A percentile compares a stretch with the other conserved stretches of the same genome.
Conservation (phyloP, 805 yeast genomes). For the Myxozyma neotropica region DNA sequence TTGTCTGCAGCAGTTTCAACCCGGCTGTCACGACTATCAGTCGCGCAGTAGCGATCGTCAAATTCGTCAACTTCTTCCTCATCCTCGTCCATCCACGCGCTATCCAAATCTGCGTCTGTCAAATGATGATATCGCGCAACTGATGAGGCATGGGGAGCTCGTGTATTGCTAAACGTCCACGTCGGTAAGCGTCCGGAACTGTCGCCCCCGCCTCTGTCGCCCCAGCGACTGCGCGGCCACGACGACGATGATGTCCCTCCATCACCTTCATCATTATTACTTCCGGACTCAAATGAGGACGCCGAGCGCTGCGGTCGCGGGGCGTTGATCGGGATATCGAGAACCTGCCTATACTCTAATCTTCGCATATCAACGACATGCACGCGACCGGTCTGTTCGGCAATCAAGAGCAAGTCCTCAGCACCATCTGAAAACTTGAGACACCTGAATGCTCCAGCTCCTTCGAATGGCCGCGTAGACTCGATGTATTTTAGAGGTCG, state of each 20-base stretch:
- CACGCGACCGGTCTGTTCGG: conserved; percentile 85
- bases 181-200: background rate
- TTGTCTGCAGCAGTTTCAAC: too few species aligned
- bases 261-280: background rate
- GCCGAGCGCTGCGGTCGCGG: background rate
- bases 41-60: background rate
- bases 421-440: conserved; percentile 63
- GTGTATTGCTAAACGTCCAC: background rate
- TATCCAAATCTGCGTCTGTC: background rate
- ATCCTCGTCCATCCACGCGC: background rate
- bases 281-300: background rate
- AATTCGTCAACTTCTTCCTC: background rate
- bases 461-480: conserved; percentile 47
- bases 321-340: conserved; percentile 42
- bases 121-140: conserved; percentile 2
- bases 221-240: background rate
- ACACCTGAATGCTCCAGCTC: conserved; percentile 69
- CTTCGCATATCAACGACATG: conserved; percentile 82
- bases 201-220: background rate
- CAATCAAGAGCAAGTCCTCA: conserved; percentile 73
- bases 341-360: conserved; percentile 72
- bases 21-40: background rate
- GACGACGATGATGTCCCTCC: background rate
- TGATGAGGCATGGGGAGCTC: background rate
- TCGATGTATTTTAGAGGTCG: conserved; percentile 45